Percentiles rank a stretch among this genome's conserved stretches.
Conservation (phyloP, 768 basidiomycete species). For the Tubosaeta brunneosetosa region DNA sequence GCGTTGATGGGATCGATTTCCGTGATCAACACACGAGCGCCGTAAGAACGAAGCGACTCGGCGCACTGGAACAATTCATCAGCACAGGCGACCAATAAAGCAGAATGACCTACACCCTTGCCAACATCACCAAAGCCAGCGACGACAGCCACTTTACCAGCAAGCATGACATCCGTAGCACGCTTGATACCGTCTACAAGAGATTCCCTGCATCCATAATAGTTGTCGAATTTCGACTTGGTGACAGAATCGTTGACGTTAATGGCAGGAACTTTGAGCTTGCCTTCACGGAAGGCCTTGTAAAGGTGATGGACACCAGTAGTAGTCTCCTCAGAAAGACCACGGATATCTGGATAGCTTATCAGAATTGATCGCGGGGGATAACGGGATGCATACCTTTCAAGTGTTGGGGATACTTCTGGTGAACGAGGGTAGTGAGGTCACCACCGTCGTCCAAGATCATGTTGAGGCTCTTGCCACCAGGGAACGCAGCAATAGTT, state of each 20-base stretch:
- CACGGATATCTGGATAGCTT: conserved; percentile 61
- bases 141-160: conserved; percentile 98
- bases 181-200: conserved; percentile 99
- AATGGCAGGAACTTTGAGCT: conserved; percentile 95
- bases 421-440: conserved; percentile 89
- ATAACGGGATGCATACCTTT: conserved; percentile 40
- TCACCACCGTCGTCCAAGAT: conserved; percentile 99
- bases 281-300: conserved; percentile 95
- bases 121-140: conserved; percentile 99
- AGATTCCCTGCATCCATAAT: conserved; percentile 99
- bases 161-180: conserved; percentile 99
- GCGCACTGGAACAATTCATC: conserved; percentile 65
- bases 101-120: conserved; percentile 75
- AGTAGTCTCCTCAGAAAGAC: conserved; percentile 98
- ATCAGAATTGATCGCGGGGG: not conserved
- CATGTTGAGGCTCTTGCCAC: conserved; percentile 88
- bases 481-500: conserved; percentile 82
- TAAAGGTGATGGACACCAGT: conserved; percentile 99
- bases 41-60: conserved; percentile 95
- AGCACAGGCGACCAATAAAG: not conserved
- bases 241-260: conserved; percentile 99
- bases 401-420: conserved; percentile 92
- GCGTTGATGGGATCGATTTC: conserved; percentile 99
- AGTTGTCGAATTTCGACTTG: conserved; percentile 99
- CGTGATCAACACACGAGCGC: conserved; percentile 91